Conservation (phyloP, 2,329 filamentous ascomycete genomes). For the Microascus cirrosus region DNA sequence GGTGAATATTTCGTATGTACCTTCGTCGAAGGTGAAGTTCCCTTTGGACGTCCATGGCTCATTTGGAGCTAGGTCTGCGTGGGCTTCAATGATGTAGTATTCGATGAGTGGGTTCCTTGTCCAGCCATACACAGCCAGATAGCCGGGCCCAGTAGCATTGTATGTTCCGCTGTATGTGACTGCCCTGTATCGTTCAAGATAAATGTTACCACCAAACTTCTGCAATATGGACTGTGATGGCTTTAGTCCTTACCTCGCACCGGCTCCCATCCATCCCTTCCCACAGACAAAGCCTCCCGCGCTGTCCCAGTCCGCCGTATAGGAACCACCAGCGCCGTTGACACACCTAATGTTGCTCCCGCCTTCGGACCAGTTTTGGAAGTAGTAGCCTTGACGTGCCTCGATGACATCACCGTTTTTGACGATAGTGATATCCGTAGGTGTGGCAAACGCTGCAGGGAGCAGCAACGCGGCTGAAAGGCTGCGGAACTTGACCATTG, state of each 20-base stretch:
- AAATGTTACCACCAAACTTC: not conserved
- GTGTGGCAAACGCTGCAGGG: too few relatives aligned
- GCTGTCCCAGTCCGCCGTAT: conserved; percentile 31
- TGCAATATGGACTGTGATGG: not conserved
- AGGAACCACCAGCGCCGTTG: conserved; percentile 29
- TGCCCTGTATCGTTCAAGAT: conserved; percentile 6
- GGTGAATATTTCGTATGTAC: conserved; percentile 23
- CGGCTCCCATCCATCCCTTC: conserved; percentile 46
- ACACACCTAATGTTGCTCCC: conserved; percentile 29
- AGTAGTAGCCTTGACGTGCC: not conserved
- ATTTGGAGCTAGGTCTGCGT: conserved; percentile 23
- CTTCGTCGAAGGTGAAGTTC: conserved; percentile 23
- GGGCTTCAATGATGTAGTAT: conserved; percentile 26
- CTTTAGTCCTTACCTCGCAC: conserved; percentile 26
- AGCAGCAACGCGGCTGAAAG: too few relatives aligned
- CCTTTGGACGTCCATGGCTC: conserved; percentile 20
- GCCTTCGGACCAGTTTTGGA: conserved; percentile 31
- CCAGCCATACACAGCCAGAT: conserved; percentile 27
- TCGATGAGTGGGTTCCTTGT: conserved; percentile 21
- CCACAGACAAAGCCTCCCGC: conserved; percentile 44
- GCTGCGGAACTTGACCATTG: too few relatives aligned
- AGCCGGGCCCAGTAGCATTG: conserved; percentile 15
- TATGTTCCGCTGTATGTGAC: conserved; percentile 18
- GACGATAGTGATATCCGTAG: too few relatives aligned
- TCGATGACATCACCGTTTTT: too few relatives aligned